Evolutionary conservation across 352 stramenopile genomes (phyloP), one percentile per base, ranked within the genome.

Genomic region (Phytophthora sansomeana): DNA sequence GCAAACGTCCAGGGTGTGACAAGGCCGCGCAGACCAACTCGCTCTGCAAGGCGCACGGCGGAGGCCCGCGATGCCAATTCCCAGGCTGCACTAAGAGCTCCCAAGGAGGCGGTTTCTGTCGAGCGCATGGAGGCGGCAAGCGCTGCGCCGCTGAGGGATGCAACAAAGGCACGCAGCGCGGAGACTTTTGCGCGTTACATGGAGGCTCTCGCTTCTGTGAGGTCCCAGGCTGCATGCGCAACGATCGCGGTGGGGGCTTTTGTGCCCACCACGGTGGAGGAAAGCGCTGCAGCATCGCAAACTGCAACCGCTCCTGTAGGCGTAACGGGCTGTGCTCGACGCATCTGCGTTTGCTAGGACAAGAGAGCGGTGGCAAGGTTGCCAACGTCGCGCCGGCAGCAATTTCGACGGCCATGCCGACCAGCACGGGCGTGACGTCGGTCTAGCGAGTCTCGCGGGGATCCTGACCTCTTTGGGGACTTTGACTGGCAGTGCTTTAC

Each of bases 151-250:
- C 87, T 43, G 73, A 91, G 24, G 82, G 83, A n/a, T 96, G 88
- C 73, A 84, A 87, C 74, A 96, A 96, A 75, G 87, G 87, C 32
- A 92, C 89, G 35, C 87, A 95, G 63, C 85, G 87, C 26, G 88
- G 87, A 54, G 83, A 89, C 68, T 94, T 89, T 67, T 96, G 88
- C 57, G 88, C 88, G 14, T 59, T 90, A 36, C 88, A 96, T 73
- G 88, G 88, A 46, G 88, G 88, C 28, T 91, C 83, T 29, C 86
- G 88, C 21, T 72, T 92, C 56, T 96, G 88, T 66, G 85, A 89
- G 60, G 72, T 93, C 5, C 14, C 65, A 28, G 86, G 81, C 42
- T 96, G 88, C 75, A 90, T 83, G 69, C 81, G 84, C 56, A 92
- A 94, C 63, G 87, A 94, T 64, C 87, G 87, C 54, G 87, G 87